These are phyloP conservation scores for Neodidymelliopsis sp. DNA, from an alignment of 2,329 filamentous ascomycete genomes.

Conservation along the genomic window DNA sequence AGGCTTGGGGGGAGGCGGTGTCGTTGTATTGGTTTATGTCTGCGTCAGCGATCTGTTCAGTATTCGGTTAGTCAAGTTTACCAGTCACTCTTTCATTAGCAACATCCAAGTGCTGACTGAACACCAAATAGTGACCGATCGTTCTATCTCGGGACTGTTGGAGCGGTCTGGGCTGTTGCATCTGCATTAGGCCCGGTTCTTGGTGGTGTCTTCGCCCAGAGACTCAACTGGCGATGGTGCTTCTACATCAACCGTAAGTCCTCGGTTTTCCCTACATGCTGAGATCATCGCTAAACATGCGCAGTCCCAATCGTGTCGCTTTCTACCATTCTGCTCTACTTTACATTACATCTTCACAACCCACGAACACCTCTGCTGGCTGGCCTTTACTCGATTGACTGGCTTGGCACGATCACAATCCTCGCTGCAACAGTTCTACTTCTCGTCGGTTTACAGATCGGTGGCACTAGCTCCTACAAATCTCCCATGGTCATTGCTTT, in stretches of 20 bases:
- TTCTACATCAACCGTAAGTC: conserved; percentile 49
- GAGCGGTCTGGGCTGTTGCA: conserved; percentile 64
- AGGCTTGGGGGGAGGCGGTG: conserved; percentile 62
- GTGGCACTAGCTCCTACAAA: conserved; percentile 57
- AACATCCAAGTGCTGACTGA: conserved; percentile 10
- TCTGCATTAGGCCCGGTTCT: conserved; percentile 62
- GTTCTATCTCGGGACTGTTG: conserved; percentile 61
- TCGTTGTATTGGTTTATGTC: conserved; percentile 62
- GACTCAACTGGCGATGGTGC: conserved; percentile 60
- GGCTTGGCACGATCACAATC: conserved; percentile 60
- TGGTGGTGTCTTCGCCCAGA: conserved; percentile 59
- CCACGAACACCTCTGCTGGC: conserved; percentile 56
- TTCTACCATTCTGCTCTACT: conserved; percentile 57
- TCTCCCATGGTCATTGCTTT: conserved; percentile 60
- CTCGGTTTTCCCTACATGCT: background rate
- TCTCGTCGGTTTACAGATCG: conserved; percentile 62
- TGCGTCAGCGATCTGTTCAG: conserved; percentile 63
- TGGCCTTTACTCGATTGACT: conserved; percentile 61
- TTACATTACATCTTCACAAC: conserved; percentile 62
- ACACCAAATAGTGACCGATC: conserved; percentile 48
- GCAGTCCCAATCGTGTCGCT: conserved; percentile 58
- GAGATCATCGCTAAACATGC: conserved; percentile 39
- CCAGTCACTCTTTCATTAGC: conserved; percentile 1
- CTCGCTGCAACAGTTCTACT: conserved; percentile 58
- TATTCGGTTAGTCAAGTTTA: conserved; percentile 39